Evolutionary conservation across 805 yeast species (phyloP).

Genomic region (Metschnikowia orientalis): DNA sequence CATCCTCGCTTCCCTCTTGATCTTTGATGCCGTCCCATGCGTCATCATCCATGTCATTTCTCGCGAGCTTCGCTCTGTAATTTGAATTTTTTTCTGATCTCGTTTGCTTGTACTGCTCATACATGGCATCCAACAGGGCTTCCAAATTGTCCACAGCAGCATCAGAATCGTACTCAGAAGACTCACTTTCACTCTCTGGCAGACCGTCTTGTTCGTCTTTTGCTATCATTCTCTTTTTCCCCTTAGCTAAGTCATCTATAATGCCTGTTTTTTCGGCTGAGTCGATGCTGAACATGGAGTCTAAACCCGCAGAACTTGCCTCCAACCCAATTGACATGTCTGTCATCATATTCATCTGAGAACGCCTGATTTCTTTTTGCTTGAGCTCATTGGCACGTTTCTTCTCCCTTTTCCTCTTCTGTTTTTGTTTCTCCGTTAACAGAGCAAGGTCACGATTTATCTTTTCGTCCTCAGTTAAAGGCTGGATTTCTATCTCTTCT

Average conservation of each 20-base stretch:
- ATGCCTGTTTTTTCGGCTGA: conserved; percentile 87
- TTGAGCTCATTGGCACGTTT: conserved; percentile 76
- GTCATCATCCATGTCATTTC: conserved; percentile 74
- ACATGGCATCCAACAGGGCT: conserved; percentile 79
- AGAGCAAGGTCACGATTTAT: conserved; percentile 80
- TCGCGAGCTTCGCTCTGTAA: conserved; percentile 60
- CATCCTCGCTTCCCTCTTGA: conserved; percentile 44
- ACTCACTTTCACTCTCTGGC: conserved; percentile 50
- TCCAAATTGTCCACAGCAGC: conserved; percentile 70
- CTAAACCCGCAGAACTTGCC: conserved; percentile 76
- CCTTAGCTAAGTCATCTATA: conserved; percentile 65
- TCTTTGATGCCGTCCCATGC: conserved; percentile 70
- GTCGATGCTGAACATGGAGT: conserved; percentile 75
- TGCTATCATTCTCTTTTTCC: conserved; percentile 59
- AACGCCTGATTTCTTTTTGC: conserved; percentile 82
- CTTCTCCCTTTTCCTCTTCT: conserved; percentile 72
- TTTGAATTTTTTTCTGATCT: conserved; percentile 67
- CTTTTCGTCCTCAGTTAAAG: conserved; percentile 80
- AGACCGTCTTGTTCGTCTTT: conserved; percentile 43
- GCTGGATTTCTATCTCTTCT: conserved; percentile 58
- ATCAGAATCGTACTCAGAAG: conserved; percentile 31
- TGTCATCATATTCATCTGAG: conserved; percentile 95
- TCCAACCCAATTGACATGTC: conserved; percentile 92
- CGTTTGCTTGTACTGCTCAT: conserved; percentile 60
- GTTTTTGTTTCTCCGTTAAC: conserved; percentile 66